phyloP scores from a whole-genome alignment of 192 early-diverging fungal genomes.

The Backusella luteola region DNA sequence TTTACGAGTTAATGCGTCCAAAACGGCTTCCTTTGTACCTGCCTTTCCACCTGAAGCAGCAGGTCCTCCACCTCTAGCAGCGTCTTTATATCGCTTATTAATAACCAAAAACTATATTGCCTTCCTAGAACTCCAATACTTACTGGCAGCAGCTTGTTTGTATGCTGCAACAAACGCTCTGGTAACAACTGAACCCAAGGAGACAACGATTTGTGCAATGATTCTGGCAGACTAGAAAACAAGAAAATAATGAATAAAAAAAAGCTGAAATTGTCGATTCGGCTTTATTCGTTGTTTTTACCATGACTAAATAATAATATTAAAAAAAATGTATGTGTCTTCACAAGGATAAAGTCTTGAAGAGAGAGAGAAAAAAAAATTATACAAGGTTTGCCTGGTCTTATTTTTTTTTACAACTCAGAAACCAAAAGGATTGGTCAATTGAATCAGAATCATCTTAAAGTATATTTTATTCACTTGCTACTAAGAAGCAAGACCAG shows the following conservation, averaged over 20 bases:
- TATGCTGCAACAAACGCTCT: conserved; percentile 94
- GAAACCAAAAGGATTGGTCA: neutral
- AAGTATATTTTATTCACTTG: neutral
- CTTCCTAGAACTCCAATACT: conserved; percentile 19
- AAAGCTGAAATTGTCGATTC: neutral
- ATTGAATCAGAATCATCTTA: neutral
- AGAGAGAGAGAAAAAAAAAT: neutral
- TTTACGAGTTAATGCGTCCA: conserved; percentile 69
- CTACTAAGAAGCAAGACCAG: neutral
- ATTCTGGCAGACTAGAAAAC: conserved; percentile 59
- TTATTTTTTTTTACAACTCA: neutral
- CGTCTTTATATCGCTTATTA: conserved; percentile 29
- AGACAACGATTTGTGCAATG: conserved; percentile 75
- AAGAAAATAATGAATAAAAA: conserved; percentile 1
- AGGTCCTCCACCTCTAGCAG: conserved; percentile 63
- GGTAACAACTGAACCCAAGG: conserved; percentile 80
- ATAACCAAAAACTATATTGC: neutral
- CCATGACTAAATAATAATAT: neutral
- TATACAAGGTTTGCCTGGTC: neutral
- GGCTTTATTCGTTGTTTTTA: neutral
- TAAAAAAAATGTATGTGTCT: neutral
- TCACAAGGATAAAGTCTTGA: neutral
- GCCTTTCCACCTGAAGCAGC: conserved; percentile 45
- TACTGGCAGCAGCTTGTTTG: conserved; percentile 84
- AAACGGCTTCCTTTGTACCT: conserved; percentile 55